Conservation (phyloP, 2,329 filamentous ascomycete genomes). For the Parastagonospora nodorum region DNA sequence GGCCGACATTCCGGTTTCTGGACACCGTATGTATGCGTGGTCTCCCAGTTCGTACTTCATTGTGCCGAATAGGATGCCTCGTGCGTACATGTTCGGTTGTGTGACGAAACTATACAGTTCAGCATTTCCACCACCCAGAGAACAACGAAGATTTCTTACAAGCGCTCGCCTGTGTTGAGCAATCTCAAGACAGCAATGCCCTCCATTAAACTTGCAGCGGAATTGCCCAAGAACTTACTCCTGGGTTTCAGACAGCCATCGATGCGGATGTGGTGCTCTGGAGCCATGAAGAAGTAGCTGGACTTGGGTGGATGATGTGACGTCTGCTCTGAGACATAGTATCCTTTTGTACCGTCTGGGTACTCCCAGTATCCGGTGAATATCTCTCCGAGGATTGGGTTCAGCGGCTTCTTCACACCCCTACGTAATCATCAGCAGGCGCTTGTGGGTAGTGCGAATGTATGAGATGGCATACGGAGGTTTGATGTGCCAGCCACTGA, state of each 20-base stretch:
- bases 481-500: constrained; percentile 98
- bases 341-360: constrained; percentile 79
- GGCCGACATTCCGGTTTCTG: constrained; percentile 81
- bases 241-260: constrained; percentile 94
- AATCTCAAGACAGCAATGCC: constrained; percentile 87
- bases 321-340: constrained; percentile 97
- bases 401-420: constrained; percentile 97
- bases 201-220: constrained; percentile 97
- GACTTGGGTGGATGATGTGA: constrained; percentile 98
- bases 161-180: constrained; percentile 85
- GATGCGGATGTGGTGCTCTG: constrained; percentile 90
- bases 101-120: constrained; percentile 74
- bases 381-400: constrained; percentile 92
- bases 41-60: constrained; percentile 99
- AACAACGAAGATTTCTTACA: constrained; percentile 62
- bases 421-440: constrained; percentile 54
- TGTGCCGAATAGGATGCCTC: constrained; percentile 95
- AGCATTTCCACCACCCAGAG: constrained; percentile 6
- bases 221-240: constrained; percentile 95
- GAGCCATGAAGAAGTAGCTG: constrained; percentile 98
- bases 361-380: constrained; percentile 97
- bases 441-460: constrained; percentile 9
- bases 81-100: constrained; percentile 98
- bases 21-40: constrained; percentile 90
- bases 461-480: constrained; percentile 71